Evolutionary conservation across 768 basidiomycete genomes (phyloP), one percentile per base, ranked within the genome.

Genomic region (Filobasidium wieringae): DNA sequence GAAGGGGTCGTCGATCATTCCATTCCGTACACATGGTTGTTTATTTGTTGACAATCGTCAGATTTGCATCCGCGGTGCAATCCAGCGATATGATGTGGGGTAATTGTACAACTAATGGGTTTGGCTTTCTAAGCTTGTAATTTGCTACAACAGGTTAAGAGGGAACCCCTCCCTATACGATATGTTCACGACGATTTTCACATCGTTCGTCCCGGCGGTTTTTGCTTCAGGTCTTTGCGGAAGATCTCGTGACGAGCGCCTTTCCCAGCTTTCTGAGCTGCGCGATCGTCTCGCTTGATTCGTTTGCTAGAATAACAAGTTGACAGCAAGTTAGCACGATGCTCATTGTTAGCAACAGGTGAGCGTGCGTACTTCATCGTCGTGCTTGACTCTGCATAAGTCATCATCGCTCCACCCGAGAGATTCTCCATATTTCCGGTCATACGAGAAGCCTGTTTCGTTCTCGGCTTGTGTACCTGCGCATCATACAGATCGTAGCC

Each of bases 401-500:
- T 69, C 66, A 75, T 64, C 57, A 73, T 70, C 61, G 73, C 71
- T 7, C 71, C 74, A 30, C 74, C 74, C 53, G 63, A 64, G 34
- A 75, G 39, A 36, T 69, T 68, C 41, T 70, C 66, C 60, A 75
- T 61, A 11, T 67, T 66, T 4, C 72, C 72, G 5, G 65, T 70
- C 53, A 69, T 72, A 31, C 72, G 55, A 53, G 70, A 68, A 7
- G 67, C 71, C 7, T 68, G 62, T 64, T 51, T 51, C 12, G 51
- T 47, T 43, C 58, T 58, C n/a, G 40, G 39, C 26, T 51, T 50
- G 29, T 36, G 39, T 22, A 66, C 68, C 33, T 70, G 69, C 39
- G 69, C 67, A 51, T 72, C 71, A 14, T 59, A 55, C 0, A 68
- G 66, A 27, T 69, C 70, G 37, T 59, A 57, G 12, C 59, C 88